Base-by-base conservation (phyloP, 345 rosid genomes). In the Conringia planisiliqua region DNA sequence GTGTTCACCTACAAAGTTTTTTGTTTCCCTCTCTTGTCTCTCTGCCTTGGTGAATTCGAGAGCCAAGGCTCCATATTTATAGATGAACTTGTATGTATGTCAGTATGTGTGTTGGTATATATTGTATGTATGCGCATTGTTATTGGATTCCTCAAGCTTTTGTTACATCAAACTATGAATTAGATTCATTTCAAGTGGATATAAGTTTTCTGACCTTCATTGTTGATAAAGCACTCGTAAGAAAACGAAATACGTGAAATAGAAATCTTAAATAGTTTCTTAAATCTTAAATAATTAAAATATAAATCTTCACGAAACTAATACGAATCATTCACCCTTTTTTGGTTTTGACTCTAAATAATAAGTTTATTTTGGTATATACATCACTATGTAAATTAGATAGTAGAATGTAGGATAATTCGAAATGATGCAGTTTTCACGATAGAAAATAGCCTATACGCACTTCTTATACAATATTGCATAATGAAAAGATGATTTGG, bases 141-240 rank as follows among this genome's bases (percentile, higher is more conserved):
- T 35, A 5, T 57, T 46, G 59, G 66, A 74, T 66, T 66, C 60
- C 27, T 58, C 35, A 38, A 74, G 33, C 68, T 66, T 58, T 59
- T 67, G 78, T 58, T 36, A 74, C 78, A 66, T 66, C 78, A 74
- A 56, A 17, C 33, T 36, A 74, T 58, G 72, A 74, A 74, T 74
- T 66, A 66, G 72, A 74, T 65, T 74, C 78, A 65, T 65, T 72
- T 65, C 39, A 56, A 35, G 66, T 35, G 71, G 56, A 6, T 52
- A 10, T 22, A 24, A 51, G 32, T 38, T 48, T 43, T 55, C 10
- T 18, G 27, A 40, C 42, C 55, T 52, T 73, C 47, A 73, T 4
- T 32, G 24, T n/a, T 57, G 10, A 56, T 3, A 56, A 56, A 30
- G 40, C 12, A 56, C 39, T 16, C 62, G 40, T n/a, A 32, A 16